Base-by-base conservation (phyloP, 768 basidiomycete species). In the Tephrocybe sp. region DNA sequence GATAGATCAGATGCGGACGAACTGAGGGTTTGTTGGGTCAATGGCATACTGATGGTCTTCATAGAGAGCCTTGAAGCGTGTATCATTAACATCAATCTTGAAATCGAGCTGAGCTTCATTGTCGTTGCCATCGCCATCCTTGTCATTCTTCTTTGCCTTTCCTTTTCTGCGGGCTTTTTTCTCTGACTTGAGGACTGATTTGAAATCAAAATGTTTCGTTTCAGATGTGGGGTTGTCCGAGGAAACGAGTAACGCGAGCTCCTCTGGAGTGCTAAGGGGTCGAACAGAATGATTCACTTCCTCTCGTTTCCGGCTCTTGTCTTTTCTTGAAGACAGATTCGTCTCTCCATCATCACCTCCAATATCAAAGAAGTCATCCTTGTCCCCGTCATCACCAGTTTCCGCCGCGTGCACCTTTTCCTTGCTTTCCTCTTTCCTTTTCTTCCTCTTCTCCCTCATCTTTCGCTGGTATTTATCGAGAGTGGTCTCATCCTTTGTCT, bases 11-110 rank as follows among this genome's bases (percentile, higher is more conserved):
- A 31, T 55, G 39, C 26, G 9, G 10, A 77, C 93, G 57, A 63
- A 97, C 96, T 85, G 90, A 65, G 96, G 93, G 70, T 98, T 90
- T 47, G 83, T 89, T 16, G 97, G 96, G 67, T 99, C 97, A 57
- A 99, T 94, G 0, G 96, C 95, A 57, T 91, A 98, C 30, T 85
- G 80, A 60, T 91, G 84, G 62, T 98, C 88, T 59, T 97, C 92
- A 60, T 93, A 89, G 39, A 98, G 63, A 17, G 80, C 85, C 63
- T 82, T 82, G 77, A 98, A 98, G 13, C 97, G 86, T 9, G 85
- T 80, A 62, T 99, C 97, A 59, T 80, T 79, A 53, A 94, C 84
- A 63, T 99, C 75, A 60, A 98, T 83, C 38, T 75, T 66, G 66
- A 98, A 98, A 53, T 85, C 82, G 45, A 86, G 84, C 63, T 96